phyloP scores from a whole-genome alignment of 2,329 filamentous ascomycete species.

The Calycina herbarum region DNA sequence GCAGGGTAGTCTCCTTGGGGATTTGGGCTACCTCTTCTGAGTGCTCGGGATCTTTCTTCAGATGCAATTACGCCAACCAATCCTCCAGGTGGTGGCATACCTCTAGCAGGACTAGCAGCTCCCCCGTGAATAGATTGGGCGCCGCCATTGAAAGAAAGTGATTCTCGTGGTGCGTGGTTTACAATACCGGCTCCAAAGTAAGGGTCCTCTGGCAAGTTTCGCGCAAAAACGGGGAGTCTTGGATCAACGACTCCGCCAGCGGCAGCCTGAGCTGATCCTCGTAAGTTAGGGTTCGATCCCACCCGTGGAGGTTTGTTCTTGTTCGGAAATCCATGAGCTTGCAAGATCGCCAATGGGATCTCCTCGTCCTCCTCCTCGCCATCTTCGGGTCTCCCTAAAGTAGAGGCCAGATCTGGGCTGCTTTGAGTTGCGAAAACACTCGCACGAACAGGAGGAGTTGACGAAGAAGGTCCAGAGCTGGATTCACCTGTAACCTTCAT shows the following conservation, averaged over 20 bases:
- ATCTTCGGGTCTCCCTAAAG: constrained; percentile 10
- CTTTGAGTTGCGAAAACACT: constrained; percentile 59
- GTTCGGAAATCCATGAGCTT: constrained; percentile 84
- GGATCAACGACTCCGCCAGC: constrained; percentile 49
- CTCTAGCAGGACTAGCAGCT: constrained; percentile 18
- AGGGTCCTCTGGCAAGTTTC: constrained; percentile 79
- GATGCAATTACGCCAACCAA: constrained; percentile 85
- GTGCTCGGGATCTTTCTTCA: constrained; percentile 76
- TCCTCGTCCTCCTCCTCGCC: constrained; percentile 68
- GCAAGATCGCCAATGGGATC: constrained; percentile 80
- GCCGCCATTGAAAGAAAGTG: constrained; percentile 67
- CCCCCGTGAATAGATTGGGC: constrained; percentile 44
- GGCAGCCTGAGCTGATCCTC: constrained; percentile 58
- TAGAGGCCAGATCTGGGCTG: constrained; percentile 55
- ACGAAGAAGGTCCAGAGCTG: constrained; percentile 38
- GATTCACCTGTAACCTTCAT: constrained; percentile 88
- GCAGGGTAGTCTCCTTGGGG: constrained; percentile 50
- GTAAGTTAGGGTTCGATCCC: constrained; percentile 71
- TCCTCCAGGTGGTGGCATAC: constrained; percentile 69
- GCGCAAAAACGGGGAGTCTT: constrained; percentile 75
- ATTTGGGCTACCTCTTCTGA: constrained; percentile 77
- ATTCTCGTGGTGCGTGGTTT: constrained; percentile 70
- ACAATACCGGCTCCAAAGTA: constrained; percentile 79
- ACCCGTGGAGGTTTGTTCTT: constrained; percentile 70
- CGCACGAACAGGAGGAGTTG: constrained; percentile 49